Evolutionary conservation across 2,329 filamentous ascomycete genomes (phyloP).

Genomic region (Volutella citrinella): DNA sequence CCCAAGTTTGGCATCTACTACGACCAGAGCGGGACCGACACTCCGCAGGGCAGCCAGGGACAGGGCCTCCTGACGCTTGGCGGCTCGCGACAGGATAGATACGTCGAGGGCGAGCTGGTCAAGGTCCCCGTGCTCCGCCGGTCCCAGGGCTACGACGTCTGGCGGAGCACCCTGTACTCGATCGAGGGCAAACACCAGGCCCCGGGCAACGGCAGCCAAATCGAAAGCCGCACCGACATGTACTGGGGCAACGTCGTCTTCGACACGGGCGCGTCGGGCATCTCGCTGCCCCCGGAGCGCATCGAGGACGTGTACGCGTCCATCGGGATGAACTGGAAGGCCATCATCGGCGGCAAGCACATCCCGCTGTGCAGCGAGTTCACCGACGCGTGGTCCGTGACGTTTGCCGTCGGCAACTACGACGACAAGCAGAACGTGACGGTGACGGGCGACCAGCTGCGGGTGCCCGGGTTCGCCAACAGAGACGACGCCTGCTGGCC

Average conservation of each 20-base stretch:
- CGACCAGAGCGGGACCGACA: conserved; percentile 9
- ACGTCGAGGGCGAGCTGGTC: conserved; percentile 21
- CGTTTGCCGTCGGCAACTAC: conserved; percentile 24
- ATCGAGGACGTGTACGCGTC: conserved; percentile 28
- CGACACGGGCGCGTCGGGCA: conserved; percentile 30
- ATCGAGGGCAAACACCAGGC: conserved; percentile 6
- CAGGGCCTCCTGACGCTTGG: conserved; percentile 31
- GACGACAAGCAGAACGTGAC: conserved; percentile 22
- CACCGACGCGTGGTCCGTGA: conserved; percentile 32
- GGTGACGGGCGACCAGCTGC: conserved; percentile 30
- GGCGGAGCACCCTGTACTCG: conserved; percentile 22
- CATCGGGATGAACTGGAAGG: conserved; percentile 34
- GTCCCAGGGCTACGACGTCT: conserved; percentile 26
- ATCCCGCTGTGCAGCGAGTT: conserved; percentile 35
- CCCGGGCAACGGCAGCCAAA: conserved; percentile 13
- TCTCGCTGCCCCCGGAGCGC: conserved; percentile 22
- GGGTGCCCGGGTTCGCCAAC: conserved; percentile 30
- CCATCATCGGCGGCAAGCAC: conserved; percentile 24
- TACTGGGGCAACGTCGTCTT: conserved; percentile 22
- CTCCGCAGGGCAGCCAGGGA: conserved; percentile 13
- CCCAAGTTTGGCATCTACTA: conserved; percentile 32
- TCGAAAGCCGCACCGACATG: conserved; percentile 1
- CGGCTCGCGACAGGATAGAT: conserved; percentile 28
- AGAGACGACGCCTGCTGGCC: conserved; percentile 33
- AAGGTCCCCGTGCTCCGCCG: conserved; percentile 13